phyloP scores from a whole-genome alignment of 108 stramenopile species.

The Cyclotella cryptica region DNA sequence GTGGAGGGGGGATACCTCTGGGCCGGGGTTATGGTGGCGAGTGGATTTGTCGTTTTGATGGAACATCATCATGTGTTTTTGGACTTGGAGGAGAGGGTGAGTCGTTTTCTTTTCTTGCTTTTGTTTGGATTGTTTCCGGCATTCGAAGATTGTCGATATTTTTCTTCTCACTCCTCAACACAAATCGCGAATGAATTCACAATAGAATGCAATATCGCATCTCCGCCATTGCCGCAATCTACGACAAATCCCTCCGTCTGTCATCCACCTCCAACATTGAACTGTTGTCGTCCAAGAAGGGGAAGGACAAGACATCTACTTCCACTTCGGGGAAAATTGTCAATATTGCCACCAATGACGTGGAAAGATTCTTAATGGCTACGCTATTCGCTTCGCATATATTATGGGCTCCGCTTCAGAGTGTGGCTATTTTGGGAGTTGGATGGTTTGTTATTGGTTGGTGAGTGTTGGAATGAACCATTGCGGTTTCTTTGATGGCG shows the following conservation, averaged over 20 bases:
- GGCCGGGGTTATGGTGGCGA: constrained; percentile 66
- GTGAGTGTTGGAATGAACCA: too few relatives aligned
- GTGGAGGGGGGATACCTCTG: constrained; percentile 59
- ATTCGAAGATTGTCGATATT: too few relatives aligned
- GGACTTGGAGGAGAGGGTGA: constrained; percentile 50
- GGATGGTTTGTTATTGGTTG: constrained; percentile 77
- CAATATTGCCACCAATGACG: constrained; percentile 93
- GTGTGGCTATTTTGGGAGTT: constrained; percentile 75
- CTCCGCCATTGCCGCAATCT: constrained; percentile 79
- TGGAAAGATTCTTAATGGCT: constrained; percentile 86
- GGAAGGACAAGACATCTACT: constrained; percentile 4
- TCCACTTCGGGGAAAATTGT: constrained; percentile 78
- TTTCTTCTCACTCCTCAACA: too few relatives aligned
- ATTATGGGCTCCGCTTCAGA: constrained; percentile 86
- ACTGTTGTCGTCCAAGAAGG: constrained; percentile 12
- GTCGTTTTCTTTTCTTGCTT: too few relatives aligned
- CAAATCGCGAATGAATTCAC: too few relatives aligned
- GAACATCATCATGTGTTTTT: constrained; percentile 66
- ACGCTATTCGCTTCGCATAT: constrained; percentile 76
- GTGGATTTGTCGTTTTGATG: constrained; percentile 65
- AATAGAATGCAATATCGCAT: constrained; percentile 78
- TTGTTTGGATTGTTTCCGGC: too few relatives aligned
- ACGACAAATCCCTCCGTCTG: constrained; percentile 68
- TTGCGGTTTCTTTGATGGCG: too few relatives aligned
- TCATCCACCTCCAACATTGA: constrained; percentile 36